phyloP scores from a whole-genome alignment of 805 yeast genomes.

The Ogataea chonburiensis region DNA sequence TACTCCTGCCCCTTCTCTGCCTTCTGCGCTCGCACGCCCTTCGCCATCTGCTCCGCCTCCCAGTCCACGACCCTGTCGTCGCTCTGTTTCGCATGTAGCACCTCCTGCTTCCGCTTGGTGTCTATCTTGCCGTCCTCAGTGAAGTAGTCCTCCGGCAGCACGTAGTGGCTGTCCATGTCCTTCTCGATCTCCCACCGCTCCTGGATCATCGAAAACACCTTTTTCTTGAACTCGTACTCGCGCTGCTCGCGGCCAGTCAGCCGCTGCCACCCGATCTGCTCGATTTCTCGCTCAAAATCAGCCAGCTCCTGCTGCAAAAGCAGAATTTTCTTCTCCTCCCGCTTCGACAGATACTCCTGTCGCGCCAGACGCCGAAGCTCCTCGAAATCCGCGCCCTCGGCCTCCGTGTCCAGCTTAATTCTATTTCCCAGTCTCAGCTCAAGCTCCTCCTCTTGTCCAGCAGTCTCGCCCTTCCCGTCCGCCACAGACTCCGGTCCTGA shows the following conservation, averaged over 20 bases:
- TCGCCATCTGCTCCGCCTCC: constrained; percentile 39
- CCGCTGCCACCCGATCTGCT: constrained; percentile 52
- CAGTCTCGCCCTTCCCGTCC: background rate
- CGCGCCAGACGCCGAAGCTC: constrained; percentile 48
- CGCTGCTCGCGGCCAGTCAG: constrained; percentile 47
- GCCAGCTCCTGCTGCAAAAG: constrained; percentile 46
- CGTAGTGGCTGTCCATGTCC: constrained; percentile 35
- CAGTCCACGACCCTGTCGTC: constrained; percentile 37
- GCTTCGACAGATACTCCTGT: constrained; percentile 44
- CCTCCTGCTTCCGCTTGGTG: constrained; percentile 50
- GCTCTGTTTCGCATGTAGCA: constrained; percentile 40
- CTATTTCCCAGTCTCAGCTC: constrained; percentile 10
- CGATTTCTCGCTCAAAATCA: constrained; percentile 49
- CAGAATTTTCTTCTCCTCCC: constrained; percentile 47
- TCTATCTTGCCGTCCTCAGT: constrained; percentile 54
- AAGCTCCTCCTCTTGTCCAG: no score
- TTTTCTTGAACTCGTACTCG: constrained; percentile 52
- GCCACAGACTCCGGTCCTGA: background rate
- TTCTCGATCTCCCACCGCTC: constrained; percentile 38
- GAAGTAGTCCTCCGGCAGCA: constrained; percentile 57
- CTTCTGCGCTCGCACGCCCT: constrained; percentile 7
- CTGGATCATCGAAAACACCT: constrained; percentile 44
- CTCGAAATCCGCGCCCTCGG: constrained; percentile 18
- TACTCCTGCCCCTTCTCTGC: constrained; percentile 44
- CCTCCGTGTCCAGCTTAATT: constrained; percentile 11